Conservation (phyloP, 2,329 filamentous ascomycete species). For the Akanthomyces dipterigenus region DNA sequence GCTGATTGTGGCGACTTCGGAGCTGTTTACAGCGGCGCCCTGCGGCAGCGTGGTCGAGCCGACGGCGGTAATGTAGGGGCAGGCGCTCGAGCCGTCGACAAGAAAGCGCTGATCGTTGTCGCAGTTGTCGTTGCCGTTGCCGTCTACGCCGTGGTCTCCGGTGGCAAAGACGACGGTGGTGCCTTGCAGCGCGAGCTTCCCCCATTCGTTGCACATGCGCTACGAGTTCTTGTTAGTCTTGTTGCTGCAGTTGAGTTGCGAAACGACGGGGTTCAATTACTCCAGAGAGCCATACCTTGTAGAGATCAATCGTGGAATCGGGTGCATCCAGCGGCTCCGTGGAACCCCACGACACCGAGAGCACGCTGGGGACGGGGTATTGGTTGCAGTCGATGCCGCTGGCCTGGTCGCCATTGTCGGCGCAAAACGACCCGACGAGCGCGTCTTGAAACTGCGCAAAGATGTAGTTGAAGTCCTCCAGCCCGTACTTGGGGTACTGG, state of each 20-base stretch:
- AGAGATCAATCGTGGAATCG: not conserved
- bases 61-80: constrained; percentile 40
- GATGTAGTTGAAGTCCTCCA: constrained; percentile 19
- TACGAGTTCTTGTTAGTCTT: constrained; percentile 16
- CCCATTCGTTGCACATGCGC: constrained; percentile 34
- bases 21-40: constrained; percentile 34
- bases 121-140: constrained; percentile 14
- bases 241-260: not conserved
- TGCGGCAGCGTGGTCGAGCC: constrained; percentile 41
- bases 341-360: constrained; percentile 42
- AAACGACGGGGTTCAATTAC: not conserved
- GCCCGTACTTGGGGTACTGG: constrained; percentile 11
- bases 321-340: constrained; percentile 26
- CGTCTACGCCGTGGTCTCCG: constrained; percentile 32
- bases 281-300: not conserved
- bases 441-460: constrained; percentile 32
- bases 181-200: constrained; percentile 39
- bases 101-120: constrained; percentile 16
- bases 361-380: constrained; percentile 18
- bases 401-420: constrained; percentile 30
- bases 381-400: constrained; percentile 17
- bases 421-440: constrained; percentile 40
- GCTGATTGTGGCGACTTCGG: constrained; percentile 38
- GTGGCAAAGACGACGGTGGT: constrained; percentile 34
- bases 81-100: constrained; percentile 33